Conservation (phyloP, 257 asterid species). For the Fraxinus excelsior region DNA sequence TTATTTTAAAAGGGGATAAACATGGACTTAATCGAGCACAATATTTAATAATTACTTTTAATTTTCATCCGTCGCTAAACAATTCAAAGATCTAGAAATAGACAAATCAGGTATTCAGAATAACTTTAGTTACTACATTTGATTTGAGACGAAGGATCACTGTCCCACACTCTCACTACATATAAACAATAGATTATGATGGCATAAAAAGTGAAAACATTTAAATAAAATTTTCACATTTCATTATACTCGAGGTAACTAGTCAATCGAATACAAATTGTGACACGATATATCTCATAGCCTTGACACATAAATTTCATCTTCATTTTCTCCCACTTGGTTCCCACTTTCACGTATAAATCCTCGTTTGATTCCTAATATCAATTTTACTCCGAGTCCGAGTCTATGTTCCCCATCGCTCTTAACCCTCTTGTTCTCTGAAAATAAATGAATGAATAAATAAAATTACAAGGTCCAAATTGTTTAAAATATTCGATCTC, state of each 20-base stretch:
- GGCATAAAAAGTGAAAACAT: too few relatives aligned
- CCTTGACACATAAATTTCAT: neutral
- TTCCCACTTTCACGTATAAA: neutral
- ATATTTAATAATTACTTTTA: too few relatives aligned
- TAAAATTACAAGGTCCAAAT: neutral
- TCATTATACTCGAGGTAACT: neutral
- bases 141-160: too few relatives aligned
- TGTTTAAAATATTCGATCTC: neutral
- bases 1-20: too few relatives aligned
- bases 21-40: too few relatives aligned
- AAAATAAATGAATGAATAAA: neutral
- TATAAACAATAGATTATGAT: too few relatives aligned
- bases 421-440: slow-evolving; percentile 69
- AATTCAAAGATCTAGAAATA: too few relatives aligned
- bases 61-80: too few relatives aligned
- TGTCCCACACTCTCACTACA: too few relatives aligned
- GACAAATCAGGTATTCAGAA: too few relatives aligned
- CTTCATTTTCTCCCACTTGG: neutral
- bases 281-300: neutral
- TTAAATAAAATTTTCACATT: neutral
- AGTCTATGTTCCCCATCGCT: slow-evolving; percentile 65
- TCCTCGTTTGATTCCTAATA: neutral
- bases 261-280: neutral
- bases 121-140: too few relatives aligned
- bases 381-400: slow-evolving; percentile 48